phyloP scores from a whole-genome alignment of 768 basidiomycete species.

The Auriscalpium microsporum region DNA sequence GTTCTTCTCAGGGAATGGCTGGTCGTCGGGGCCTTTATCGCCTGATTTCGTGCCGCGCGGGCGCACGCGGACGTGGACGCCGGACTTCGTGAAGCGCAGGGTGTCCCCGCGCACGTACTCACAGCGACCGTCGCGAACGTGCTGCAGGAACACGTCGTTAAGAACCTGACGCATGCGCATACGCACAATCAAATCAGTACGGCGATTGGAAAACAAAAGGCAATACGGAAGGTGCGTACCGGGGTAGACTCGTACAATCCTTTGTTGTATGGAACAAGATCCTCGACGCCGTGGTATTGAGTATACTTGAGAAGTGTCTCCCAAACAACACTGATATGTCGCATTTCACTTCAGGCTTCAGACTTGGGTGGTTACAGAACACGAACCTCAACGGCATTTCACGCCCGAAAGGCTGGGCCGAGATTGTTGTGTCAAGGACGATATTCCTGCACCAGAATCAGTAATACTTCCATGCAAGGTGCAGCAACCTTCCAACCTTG shows the following conservation, averaged over 20 bases:
- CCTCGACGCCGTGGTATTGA: constrained; percentile 38
- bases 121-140: constrained; percentile 34
- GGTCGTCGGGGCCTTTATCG: constrained; percentile 19
- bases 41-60: constrained; percentile 26
- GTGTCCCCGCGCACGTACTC: constrained; percentile 43
- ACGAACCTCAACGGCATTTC: constrained; percentile 41
- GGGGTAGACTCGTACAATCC: constrained; percentile 43
- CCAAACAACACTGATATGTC: constrained; percentile 32
- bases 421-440: constrained; percentile 37
- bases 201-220: neutral
- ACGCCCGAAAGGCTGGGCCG: constrained; percentile 43
- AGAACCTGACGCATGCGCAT: constrained; percentile 28
- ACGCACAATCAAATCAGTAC: neutral
- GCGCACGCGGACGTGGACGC: constrained; percentile 33
- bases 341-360: neutral
- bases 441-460: constrained; percentile 25
- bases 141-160: constrained; percentile 41
- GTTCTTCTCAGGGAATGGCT: constrained; percentile 9
- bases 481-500: constrained; percentile 11
- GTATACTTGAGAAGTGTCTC: constrained; percentile 33
- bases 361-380: neutral
- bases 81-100: constrained; percentile 27
- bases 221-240: constrained; percentile 16
- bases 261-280: constrained; percentile 31
- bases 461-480: neutral